Evolutionary conservation across 2,329 filamentous ascomycete species (phyloP).

Genomic region (Alternaria burnsii): DNA sequence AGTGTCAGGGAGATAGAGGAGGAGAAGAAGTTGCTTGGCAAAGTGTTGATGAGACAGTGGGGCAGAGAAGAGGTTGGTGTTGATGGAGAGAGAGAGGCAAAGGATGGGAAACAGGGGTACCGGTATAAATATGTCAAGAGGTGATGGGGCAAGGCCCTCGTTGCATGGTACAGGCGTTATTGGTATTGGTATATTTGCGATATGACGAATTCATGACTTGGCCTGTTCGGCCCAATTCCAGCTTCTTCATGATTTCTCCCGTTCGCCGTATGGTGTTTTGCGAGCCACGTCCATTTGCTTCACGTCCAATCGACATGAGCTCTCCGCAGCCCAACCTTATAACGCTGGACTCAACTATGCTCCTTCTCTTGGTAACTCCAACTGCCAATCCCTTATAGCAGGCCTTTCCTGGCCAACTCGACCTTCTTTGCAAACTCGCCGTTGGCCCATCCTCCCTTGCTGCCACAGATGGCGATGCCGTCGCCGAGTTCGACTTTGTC

Average conservation of each 20-base stretch:
- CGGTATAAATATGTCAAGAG: slow-evolving; percentile 42
- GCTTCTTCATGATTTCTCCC: not conserved
- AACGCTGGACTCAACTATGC: not conserved
- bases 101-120: slow-evolving; percentile 41
- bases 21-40: slow-evolving; percentile 43
- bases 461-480: slow-evolving; percentile 76
- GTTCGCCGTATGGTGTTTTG: not conserved
- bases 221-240: not conserved
- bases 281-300: not conserved
- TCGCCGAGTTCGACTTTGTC: slow-evolving; percentile 75
- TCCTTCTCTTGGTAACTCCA: not conserved
- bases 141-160: not conserved
- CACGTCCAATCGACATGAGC: not conserved
- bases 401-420: slow-evolving; percentile 79
- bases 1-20: slow-evolving; percentile 28
- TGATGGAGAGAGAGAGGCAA: slow-evolving; percentile 28
- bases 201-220: not conserved
- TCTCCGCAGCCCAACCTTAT: not conserved
- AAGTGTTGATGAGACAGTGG: slow-evolving; percentile 48
- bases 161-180: slow-evolving; percentile 2
- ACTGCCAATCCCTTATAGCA: slow-evolving; percentile 61
- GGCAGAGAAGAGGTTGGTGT: slow-evolving; percentile 46
- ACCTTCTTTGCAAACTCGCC: slow-evolving; percentile 79
- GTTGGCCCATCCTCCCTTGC: slow-evolving; percentile 76
- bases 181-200: not conserved